Percentiles rank a stretch among this genome's conserved stretches.
phyloP scores from a whole-genome alignment of 352 stramenopile species.

The Phytophthora melonis region DNA sequence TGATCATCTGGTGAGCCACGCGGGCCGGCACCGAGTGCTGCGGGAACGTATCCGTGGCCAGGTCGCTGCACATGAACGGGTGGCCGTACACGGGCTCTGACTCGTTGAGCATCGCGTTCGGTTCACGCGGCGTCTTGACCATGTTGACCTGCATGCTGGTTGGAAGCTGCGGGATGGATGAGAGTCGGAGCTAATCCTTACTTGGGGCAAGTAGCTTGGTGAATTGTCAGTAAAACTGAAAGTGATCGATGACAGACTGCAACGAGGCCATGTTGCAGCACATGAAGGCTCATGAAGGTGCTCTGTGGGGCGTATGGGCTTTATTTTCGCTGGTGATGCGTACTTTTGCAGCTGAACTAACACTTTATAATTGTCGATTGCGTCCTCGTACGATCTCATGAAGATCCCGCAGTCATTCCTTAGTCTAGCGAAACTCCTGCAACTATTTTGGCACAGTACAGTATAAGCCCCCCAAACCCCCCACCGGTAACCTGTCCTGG shows the following conservation, averaged over 20 bases:
- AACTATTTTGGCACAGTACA: background rate
- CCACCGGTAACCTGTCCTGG: too few relatives aligned
- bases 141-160: conserved; percentile 16
- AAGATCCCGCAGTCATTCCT: conserved; percentile 9
- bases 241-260: conserved; percentile 9
- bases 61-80: conserved; percentile 59
- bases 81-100: conserved; percentile 31
- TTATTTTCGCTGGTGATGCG: conserved; percentile 17
- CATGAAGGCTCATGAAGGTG: background rate
- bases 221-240: conserved; percentile 17
- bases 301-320: background rate
- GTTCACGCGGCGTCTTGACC: conserved; percentile 4
- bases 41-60: conserved; percentile 65
- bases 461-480: too few relatives aligned
- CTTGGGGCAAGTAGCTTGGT: background rate
- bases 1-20: conserved; percentile 84
- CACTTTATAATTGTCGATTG: background rate
- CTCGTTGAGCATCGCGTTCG: conserved; percentile 17
- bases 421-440: conserved; percentile 1
- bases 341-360: conserved; percentile 9
- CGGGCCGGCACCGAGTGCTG: conserved; percentile 63
- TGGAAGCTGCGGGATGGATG: background rate
- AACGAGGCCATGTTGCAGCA: background rate
- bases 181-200: too few relatives aligned
- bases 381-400: conserved; percentile 5